Conservation (phyloP, 2,329 filamentous ascomycete genomes). For the Ophiostoma ips region DNA sequence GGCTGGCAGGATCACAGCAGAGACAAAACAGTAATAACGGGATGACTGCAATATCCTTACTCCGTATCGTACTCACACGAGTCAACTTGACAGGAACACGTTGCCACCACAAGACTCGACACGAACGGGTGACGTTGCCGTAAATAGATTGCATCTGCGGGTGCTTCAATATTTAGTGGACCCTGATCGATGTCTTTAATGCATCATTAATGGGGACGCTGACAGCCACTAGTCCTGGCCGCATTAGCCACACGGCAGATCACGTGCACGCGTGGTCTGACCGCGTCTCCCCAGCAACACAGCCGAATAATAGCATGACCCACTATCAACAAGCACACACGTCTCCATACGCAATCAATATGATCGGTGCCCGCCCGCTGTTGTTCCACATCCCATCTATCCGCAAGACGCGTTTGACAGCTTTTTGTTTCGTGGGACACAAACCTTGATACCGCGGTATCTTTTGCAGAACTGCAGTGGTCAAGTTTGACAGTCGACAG, state of each 20-base stretch:
- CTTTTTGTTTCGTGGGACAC: not conserved
- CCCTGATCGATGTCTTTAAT: too few relatives aligned
- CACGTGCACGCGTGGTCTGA: not conserved
- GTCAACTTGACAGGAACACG: not conserved
- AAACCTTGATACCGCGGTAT: not conserved
- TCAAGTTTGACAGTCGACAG: too few relatives aligned
- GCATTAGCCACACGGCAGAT: too few relatives aligned
- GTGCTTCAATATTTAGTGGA: too few relatives aligned
- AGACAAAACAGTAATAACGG: too few relatives aligned
- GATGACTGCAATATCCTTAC: too few relatives aligned
- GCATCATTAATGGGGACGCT: not conserved
- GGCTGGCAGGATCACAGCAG: not conserved
- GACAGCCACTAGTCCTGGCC: not conserved
- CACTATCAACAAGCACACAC: slow-evolving; percentile 11
- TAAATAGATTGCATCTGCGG: slow-evolving; percentile 8
- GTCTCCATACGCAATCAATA: not conserved
- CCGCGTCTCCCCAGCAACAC: slow-evolving; percentile 12
- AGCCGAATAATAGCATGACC: slow-evolving; percentile 5
- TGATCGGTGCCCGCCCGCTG: not conserved
- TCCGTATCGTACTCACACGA: not conserved
- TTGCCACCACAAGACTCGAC: not conserved
- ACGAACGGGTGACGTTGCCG: not conserved
- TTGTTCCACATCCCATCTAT: not conserved
- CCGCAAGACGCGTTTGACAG: not conserved
- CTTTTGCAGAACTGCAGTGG: too few relatives aligned